Base-by-base conservation (phyloP, 495 filamentous ascomycete species). In the Margaritispora aquatica region DNA sequence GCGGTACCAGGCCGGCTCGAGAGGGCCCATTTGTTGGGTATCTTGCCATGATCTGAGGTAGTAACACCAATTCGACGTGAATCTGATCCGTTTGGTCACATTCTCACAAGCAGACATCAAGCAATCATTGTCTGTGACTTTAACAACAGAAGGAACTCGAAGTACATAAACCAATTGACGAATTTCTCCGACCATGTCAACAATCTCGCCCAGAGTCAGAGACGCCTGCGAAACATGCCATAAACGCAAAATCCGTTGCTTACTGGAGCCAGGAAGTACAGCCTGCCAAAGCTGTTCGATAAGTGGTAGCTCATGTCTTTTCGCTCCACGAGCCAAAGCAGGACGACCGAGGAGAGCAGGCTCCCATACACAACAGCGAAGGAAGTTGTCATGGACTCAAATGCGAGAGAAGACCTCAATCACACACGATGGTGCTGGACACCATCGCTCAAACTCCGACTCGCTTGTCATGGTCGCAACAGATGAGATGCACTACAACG, bases 221-320 rank as follows among this genome's bases (percentile, higher is more conserved):
- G 55, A 57, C 26, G 55, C 55, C 22, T 57, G 55, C 29, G 38
- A 57, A 23, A 57, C 26, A 15, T 57, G 55, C 23, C 55, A 57
- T 34, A 26, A 44, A 23, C 41, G 55, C 8, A 57, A 57, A n/a
- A 57, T 57, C 10, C 55, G 55, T 15, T 57, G 55, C 26, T 29
- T 27, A 11, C 47, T 57, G n/a, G 21, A 23, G 13, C 26, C 55
- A 1, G 55, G 55, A 2, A 49, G 55, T 49, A 26, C 55, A n/a
- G 41, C 55, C 13, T 57, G 55, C 20, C 55, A 57, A 34, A 47
- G 24, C 20, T 57, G 55, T 20, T 29, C 23, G 44, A 31, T 20
- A 10, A 57, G 44, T 49, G 55, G 55, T 27, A 24, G 27, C 36
- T 47, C 55, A n/a, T 57, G 55, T 20, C 26, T 57, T 3, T 57